Conservation (phyloP, 2,329 filamentous ascomycete genomes). For the Penicillium sp. region DNA sequence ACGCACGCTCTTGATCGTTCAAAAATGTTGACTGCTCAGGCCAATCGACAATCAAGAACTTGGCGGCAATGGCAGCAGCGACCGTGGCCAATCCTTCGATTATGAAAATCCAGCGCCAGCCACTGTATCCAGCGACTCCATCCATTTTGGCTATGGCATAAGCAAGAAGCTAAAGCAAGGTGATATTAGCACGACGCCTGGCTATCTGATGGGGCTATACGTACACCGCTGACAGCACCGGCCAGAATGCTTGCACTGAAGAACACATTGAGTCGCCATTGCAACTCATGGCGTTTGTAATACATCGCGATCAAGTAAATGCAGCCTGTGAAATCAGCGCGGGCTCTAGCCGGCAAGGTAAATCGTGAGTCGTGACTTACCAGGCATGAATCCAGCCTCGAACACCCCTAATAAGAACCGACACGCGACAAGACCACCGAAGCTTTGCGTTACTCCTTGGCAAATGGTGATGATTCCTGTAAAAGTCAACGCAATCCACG, state of each 20-base stretch:
- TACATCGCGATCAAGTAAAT: conserved; percentile 41
- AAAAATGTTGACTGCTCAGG: conserved; percentile 50
- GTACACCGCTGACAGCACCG: conserved; percentile 42
- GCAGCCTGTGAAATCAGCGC: conserved; percentile 23
- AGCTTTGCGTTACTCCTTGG: conserved; percentile 44
- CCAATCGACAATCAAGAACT: conserved; percentile 51
- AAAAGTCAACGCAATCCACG: neutral
- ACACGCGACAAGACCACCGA: conserved; percentile 40
- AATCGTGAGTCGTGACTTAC: conserved; percentile 13
- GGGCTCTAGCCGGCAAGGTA: neutral
- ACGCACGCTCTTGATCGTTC: conserved; percentile 45
- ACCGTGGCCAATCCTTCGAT: conserved; percentile 53
- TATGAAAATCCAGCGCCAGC: conserved; percentile 54
- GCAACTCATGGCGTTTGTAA: conserved; percentile 41
- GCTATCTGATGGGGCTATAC: neutral
- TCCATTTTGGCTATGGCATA: conserved; percentile 45
- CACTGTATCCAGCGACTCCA: conserved; percentile 40
- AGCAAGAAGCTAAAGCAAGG: conserved; percentile 36
- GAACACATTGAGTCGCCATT: conserved; percentile 40
- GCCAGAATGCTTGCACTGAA: conserved; percentile 40
- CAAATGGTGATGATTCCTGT: conserved; percentile 46
- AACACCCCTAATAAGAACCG: conserved; percentile 40
- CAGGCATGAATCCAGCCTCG: conserved; percentile 42
- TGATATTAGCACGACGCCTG: neutral
- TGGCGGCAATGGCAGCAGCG: conserved; percentile 49